A percentile compares a stretch with the other conserved stretches of the same genome.
Conservation (phyloP, 352 stramenopile species). For the Phytophthora pinifolia region DNA sequence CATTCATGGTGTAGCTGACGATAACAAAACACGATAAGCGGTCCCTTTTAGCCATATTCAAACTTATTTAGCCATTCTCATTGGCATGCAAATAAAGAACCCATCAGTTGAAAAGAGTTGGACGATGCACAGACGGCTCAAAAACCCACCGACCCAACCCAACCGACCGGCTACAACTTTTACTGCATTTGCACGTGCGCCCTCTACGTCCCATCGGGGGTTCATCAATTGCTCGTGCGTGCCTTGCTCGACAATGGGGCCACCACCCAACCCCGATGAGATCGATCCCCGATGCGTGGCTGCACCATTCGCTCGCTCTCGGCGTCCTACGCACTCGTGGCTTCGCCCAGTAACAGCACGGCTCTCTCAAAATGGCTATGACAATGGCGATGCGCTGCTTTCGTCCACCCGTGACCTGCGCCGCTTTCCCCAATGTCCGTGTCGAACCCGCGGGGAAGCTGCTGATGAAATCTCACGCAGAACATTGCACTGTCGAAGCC, state of each 20-base stretch:
- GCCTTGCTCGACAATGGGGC: conserved; percentile 36
- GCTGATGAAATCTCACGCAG: conserved; percentile 38
- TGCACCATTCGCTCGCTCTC: conserved; percentile 40
- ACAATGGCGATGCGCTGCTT: conserved; percentile 43
- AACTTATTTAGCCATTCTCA: too few relatives aligned
- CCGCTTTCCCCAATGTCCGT: conserved; percentile 34
- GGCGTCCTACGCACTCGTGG: conserved; percentile 36
- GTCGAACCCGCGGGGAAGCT: conserved; percentile 38
- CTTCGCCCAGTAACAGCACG: conserved; percentile 34
- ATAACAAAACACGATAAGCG: too few relatives aligned
- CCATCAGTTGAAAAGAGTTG: too few relatives aligned
- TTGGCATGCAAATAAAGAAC: too few relatives aligned
- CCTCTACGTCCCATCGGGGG: conserved; percentile 40
- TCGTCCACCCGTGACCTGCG: conserved; percentile 36
- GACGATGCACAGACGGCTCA: too few relatives aligned
- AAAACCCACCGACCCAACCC: too few relatives aligned
- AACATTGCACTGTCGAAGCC: conserved; percentile 32
- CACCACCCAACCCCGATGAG: conserved; percentile 31
- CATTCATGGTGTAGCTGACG: too few relatives aligned
- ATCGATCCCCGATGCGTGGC: conserved; percentile 36
- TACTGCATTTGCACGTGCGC: conserved; percentile 26
- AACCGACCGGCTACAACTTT: too few relatives aligned
- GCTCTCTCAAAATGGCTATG: conserved; percentile 32
- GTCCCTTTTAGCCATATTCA: too few relatives aligned
- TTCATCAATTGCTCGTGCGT: conserved; percentile 72